phyloP scores from a whole-genome alignment of 2,329 filamentous ascomycete genomes.

The Ceratocystis ficicola region DNA sequence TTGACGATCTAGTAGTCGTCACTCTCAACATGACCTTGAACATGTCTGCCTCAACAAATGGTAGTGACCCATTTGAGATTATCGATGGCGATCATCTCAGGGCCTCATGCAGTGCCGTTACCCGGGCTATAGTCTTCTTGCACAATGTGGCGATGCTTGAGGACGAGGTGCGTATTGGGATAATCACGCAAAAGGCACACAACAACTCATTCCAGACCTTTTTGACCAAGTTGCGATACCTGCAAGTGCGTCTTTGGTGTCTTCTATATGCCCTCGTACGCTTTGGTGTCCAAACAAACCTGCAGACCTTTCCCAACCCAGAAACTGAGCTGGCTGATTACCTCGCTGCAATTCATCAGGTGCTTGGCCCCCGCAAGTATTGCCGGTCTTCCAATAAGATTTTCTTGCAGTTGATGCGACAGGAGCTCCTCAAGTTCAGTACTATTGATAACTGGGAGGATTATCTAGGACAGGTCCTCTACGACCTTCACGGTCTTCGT shows the following conservation, averaged over 20 bases:
- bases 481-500: slow-evolving; percentile 70
- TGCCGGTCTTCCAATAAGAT: slow-evolving; percentile 78
- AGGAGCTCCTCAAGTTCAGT: slow-evolving; percentile 66
- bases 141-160: slow-evolving; percentile 73
- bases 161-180: slow-evolving; percentile 71
- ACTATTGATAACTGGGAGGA: slow-evolving; percentile 72
- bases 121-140: slow-evolving; percentile 59
- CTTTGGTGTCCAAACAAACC: slow-evolving; percentile 51
- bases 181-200: slow-evolving; percentile 48
- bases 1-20: slow-evolving; percentile 65
- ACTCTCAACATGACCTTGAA: slow-evolving; percentile 58
- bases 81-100: slow-evolving; percentile 68
- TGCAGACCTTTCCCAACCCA: slow-evolving; percentile 51
- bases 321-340: slow-evolving; percentile 67
- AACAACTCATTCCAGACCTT: slow-evolving; percentile 42
- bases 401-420: slow-evolving; percentile 78
- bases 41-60: slow-evolving; percentile 39
- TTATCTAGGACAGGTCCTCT: slow-evolving; percentile 74
- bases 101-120: slow-evolving; percentile 58
- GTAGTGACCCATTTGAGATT: slow-evolving; percentile 53
- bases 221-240: slow-evolving; percentile 64
- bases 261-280: slow-evolving; percentile 71
- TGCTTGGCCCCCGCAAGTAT: slow-evolving; percentile 68
- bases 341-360: slow-evolving; percentile 69
- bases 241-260: slow-evolving; percentile 80